These are phyloP conservation scores for Aspergillus pseudonomiae DNA, from an alignment of 2,329 filamentous ascomycete species.

Conservation along the genomic window DNA sequence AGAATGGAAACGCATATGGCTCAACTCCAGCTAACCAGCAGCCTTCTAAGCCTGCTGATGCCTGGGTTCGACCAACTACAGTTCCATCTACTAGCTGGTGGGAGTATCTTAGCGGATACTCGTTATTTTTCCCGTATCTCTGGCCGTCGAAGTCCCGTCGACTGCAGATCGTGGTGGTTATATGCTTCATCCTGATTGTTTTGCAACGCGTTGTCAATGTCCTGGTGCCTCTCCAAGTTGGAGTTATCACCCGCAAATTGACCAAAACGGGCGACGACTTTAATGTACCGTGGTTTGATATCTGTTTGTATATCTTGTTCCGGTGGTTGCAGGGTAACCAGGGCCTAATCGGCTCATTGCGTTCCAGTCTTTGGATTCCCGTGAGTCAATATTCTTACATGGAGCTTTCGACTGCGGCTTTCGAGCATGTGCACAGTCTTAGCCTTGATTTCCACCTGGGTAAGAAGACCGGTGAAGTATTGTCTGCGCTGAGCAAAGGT, in stretches of 20 bases:
- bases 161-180: conserved; percentile 75
- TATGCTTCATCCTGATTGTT: conserved; percentile 81
- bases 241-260: conserved; percentile 75
- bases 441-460: conserved; percentile 96
- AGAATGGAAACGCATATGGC: conserved; percentile 57
- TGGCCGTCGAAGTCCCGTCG: conserved; percentile 83
- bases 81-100: conserved; percentile 90
- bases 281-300: conserved; percentile 71
- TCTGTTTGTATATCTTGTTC: conserved; percentile 75
- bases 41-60: conserved; percentile 58
- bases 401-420: conserved; percentile 89
- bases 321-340: conserved; percentile 86
- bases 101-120: conserved; percentile 92
- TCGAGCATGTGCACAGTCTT: conserved; percentile 94
- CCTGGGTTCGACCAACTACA: conserved; percentile 87
- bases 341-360: conserved; percentile 78
- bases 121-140: conserved; percentile 91
- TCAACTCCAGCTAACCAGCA: conserved; percentile 47
- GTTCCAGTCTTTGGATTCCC: conserved; percentile 90
- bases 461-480: conserved; percentile 93
- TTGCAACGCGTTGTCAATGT: conserved; percentile 84
- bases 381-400: conserved; percentile 97
- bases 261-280: conserved; percentile 57
- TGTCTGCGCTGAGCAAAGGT: conserved; percentile 94
- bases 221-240: conserved; percentile 80